These are phyloP conservation scores for Zoysia matrella DNA, from an alignment of 202 grass and related monocot genomes.

Conservation along the genomic window DNA sequence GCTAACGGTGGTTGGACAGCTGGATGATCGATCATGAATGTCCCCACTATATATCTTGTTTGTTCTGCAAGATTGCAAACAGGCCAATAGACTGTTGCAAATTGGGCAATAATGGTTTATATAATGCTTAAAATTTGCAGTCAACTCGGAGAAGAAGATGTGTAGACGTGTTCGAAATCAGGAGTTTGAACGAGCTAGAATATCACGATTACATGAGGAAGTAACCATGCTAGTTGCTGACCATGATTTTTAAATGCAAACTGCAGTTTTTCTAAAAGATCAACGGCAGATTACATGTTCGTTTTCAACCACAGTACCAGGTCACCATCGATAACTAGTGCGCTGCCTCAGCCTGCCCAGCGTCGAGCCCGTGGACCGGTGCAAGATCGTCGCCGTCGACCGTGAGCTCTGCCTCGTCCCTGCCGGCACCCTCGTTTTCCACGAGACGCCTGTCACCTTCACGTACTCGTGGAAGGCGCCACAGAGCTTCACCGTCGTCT, in stretches of 20 bases:
- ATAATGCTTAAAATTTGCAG: background rate
- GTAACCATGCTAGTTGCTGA: background rate
- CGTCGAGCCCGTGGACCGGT: too few relatives aligned
- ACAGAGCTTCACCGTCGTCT: too few relatives aligned
- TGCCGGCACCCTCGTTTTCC: too few relatives aligned
- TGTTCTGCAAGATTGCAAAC: too few relatives aligned
- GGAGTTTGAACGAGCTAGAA: background rate
- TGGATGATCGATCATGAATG: background rate
- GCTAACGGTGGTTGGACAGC: background rate
- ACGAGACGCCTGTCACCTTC: too few relatives aligned
- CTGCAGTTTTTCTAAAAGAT: background rate
- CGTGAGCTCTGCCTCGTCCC: too few relatives aligned
- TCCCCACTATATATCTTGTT: too few relatives aligned
- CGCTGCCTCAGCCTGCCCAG: too few relatives aligned
- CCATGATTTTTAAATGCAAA: background rate
- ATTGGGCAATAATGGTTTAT: background rate
- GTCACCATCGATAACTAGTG: too few relatives aligned
- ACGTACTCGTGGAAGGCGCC: too few relatives aligned
- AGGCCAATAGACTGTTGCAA: background rate
- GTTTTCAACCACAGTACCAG: too few relatives aligned
- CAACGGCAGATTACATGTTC: background rate
- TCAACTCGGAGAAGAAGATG: slow-evolving; percentile 10
- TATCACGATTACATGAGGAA: slow-evolving; percentile 6
- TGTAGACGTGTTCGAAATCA: background rate
- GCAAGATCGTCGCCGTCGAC: too few relatives aligned